A percentile compares a stretch with the other conserved stretches of the same genome.
phyloP scores from a whole-genome alignment of 2,329 filamentous ascomycete species.

The Beauveria brongniartii region DNA sequence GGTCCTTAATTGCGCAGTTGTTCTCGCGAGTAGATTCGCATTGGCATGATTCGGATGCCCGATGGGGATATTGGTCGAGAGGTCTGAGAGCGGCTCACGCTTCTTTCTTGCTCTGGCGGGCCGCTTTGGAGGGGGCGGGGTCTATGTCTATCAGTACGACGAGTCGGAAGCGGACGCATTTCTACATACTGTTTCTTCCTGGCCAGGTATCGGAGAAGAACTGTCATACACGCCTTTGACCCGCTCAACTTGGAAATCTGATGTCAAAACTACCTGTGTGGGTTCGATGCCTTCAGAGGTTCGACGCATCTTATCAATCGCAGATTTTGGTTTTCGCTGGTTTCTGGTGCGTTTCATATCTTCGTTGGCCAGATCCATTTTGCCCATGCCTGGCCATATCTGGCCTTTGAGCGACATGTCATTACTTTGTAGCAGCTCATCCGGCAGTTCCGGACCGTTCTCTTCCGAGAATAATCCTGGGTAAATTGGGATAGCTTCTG shows the following conservation, averaged over 20 bases:
- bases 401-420: conserved; percentile 55
- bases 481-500: conserved; percentile 21
- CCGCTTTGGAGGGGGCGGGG: conserved; percentile 24
- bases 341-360: conserved; percentile 68
- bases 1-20: background rate
- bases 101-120: conserved; percentile 23
- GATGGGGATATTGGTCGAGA: conserved; percentile 27
- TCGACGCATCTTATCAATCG: conserved; percentile 57
- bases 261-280: conserved; percentile 55
- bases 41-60: conserved; percentile 5
- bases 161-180: too few species aligned
- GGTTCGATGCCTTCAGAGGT: conserved; percentile 57
- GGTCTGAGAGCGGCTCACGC: conserved; percentile 25
- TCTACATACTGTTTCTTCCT: conserved; percentile 35
- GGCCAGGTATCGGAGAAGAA: conserved; percentile 38
- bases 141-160: background rate
- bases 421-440: conserved; percentile 18
- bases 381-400: conserved; percentile 69
- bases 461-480: conserved; percentile 22
- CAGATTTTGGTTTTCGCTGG: conserved; percentile 66
- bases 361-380: conserved; percentile 72
- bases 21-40: background rate
- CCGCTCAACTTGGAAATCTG: conserved; percentile 41
- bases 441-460: conserved; percentile 21
- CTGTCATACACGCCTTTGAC: conserved; percentile 52